Evolutionary conservation across 2,329 filamentous ascomycete genomes (phyloP), one percentile per base, ranked within the genome.

Genomic region (Colletotrichum scovillei): DNA sequence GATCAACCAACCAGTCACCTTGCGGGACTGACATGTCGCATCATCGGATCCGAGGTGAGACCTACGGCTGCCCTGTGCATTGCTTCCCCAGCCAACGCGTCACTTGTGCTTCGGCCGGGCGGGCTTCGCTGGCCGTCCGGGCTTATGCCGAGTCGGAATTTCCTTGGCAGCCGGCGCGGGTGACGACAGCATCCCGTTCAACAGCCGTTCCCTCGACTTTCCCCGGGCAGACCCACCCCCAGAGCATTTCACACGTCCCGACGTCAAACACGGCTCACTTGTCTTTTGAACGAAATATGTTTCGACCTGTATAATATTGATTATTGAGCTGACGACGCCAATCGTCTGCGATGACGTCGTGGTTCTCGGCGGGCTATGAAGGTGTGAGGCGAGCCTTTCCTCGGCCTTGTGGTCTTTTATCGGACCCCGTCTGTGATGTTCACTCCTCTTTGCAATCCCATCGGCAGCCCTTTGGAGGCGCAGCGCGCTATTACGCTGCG

Each of bases 21-120:
- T 46, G 46, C 58, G 59, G 65, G 58, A 53, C 66, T 69, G 65
- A 69, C 59, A 69, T 72, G 52, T 72, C 58, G 69, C 52, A 69
- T 72, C 66, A 60, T 64, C 66, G 66, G 69, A 56, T 63, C 66
- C 65, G 24, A 57, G 52, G 53, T 59, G 66, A 72, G 65, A 64
- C 57, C 69, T 38, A 55, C 30, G 66, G 59, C 66, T 72, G 69
- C 65, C 69, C 66, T 69, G 66, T 72, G 69, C 66, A 42, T 42
- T 3, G 11, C 11, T 22, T 8, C 26, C 32, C 52, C 16, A 32
- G 14, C 49, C 46, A 2, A 62, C n/a, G 28, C n/a, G 58, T 19
- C 22, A 8, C n/a, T 52, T 24, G 24, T 46, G 52, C 35, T 28
- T 22, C 35, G 35, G 56, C 56, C 55, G 55, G 56, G 26, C 66